Percentiles rank a stretch among this genome's conserved stretches.
Evolutionary conservation across 2,329 filamentous ascomycete genomes (phyloP).

Genomic region (Atkinsonella hypoxylon): DNA sequence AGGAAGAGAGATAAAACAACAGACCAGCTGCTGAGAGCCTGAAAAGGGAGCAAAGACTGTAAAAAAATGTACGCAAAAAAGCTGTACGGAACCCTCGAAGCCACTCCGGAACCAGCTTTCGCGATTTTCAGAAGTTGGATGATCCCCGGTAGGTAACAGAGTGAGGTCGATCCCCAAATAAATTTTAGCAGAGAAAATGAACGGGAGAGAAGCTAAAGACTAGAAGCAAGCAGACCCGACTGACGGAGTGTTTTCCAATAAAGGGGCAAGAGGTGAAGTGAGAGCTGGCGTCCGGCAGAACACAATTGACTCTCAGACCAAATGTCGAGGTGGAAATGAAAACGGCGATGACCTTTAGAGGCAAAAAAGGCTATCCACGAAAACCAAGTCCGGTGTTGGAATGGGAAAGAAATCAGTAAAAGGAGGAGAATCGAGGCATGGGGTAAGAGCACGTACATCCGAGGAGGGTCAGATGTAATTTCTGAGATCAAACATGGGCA

Average conservation of each 20-base stretch:
- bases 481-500: background rate
- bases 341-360: background rate
- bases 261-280: background rate
- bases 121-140: background rate
- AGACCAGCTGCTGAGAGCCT: constrained; percentile 5
- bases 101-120: background rate
- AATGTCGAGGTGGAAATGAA: background rate
- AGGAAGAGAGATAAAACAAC: background rate
- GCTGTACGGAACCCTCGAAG: background rate
- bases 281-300: background rate
- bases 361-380: background rate
- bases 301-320: background rate
- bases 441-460: background rate
- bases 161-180: background rate
- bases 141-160: background rate
- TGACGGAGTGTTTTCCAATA: background rate
- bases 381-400: background rate
- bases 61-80: background rate
- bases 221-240: background rate
- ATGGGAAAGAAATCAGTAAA: background rate
- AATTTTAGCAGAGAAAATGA: background rate
- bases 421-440: background rate
- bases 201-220: background rate
- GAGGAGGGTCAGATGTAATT: background rate
- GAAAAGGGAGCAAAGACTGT: background rate